These are phyloP conservation scores for Russula foetens DNA, from an alignment of 768 basidiomycete genomes.

Conservation along the genomic window DNA sequence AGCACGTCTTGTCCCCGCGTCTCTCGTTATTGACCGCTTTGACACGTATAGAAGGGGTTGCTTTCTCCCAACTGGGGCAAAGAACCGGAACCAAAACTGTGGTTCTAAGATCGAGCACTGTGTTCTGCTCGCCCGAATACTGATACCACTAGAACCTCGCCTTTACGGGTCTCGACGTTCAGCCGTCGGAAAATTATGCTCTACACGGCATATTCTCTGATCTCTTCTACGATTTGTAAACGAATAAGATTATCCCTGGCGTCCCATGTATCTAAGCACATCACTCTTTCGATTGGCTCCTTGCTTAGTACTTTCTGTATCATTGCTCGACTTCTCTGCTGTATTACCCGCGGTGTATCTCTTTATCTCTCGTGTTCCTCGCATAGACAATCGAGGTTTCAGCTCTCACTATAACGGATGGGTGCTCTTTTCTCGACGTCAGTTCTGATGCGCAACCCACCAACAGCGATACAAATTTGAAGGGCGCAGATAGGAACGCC, in stretches of 20 bases:
- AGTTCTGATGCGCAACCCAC: too few relatives aligned
- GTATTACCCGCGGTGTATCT: not conserved
- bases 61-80: conserved; percentile 8
- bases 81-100: conserved; percentile 14
- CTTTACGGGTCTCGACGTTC: not conserved
- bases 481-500: too few relatives aligned
- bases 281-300: not conserved
- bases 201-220: not conserved
- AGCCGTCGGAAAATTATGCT: not conserved
- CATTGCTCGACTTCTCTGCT: not conserved
- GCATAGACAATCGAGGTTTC: too few relatives aligned
- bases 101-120: conserved; percentile 2
- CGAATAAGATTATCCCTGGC: not conserved
- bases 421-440: not conserved
- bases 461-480: too few relatives aligned
- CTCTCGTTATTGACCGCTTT: not conserved
- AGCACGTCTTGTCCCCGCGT: not conserved
- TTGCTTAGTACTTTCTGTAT: not conserved
- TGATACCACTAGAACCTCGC: not conserved
- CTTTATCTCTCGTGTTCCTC: not conserved
- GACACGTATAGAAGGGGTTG: conserved; percentile 7
- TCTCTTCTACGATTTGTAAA: not conserved
- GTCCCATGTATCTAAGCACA: not conserved
- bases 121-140: not conserved
- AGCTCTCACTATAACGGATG: not conserved